phyloP scores from a whole-genome alignment of 179 eudicot species.

The Patellifolia procumbens region DNA sequence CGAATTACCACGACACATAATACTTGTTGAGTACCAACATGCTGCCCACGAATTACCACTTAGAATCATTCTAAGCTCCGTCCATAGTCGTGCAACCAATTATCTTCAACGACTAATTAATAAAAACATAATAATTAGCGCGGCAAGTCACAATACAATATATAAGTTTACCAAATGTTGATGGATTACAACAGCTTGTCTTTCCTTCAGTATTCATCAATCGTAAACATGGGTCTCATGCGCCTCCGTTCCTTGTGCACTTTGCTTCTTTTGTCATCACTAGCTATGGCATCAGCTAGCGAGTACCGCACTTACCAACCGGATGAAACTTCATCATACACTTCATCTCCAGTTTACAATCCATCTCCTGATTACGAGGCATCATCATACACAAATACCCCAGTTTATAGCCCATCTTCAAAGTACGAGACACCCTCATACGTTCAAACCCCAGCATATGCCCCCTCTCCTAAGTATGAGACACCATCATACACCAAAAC shows the following conservation, averaged over 20 bases:
- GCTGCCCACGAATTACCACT: no score
- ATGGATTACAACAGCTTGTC: neutral
- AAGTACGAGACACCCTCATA: neutral
- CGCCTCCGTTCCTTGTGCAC: neutral
- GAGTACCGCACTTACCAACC: neutral
- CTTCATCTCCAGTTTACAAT: neutral
- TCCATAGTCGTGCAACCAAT: no score
- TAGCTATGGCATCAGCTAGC: slow-evolving; percentile 11
- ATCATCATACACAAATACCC: neutral
- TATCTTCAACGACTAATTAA: no score
- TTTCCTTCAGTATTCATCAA: neutral
- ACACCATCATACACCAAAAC: no score
- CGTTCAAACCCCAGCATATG: no score
- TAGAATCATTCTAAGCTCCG: no score
- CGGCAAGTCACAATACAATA: no score
- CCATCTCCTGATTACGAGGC: slow-evolving; percentile 12
- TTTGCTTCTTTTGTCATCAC: slow-evolving; percentile 6
- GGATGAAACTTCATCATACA: neutral
- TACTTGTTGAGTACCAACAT: no score
- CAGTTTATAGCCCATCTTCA: neutral
- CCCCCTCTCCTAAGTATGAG: no score
- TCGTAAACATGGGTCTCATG: slow-evolving; percentile 10
- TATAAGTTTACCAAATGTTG: no score
- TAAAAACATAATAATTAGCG: no score
- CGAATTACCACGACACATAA: no score